phyloP scores from a whole-genome alignment of 352 stramenopile genomes.

The Globisporangium emineosum region DNA sequence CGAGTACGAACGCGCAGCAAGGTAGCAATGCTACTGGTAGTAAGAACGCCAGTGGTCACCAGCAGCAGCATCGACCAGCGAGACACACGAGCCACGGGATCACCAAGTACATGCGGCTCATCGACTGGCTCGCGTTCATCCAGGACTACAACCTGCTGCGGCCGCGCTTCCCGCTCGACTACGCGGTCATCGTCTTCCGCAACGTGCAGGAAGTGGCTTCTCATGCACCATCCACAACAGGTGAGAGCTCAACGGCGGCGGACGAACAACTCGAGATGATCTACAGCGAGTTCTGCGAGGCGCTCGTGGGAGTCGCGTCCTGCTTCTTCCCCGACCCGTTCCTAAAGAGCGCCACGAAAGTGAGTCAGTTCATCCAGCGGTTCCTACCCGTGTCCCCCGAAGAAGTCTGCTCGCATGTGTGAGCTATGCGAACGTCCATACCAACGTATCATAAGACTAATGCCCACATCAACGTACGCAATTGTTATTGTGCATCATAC shows the following conservation, averaged over 20 bases:
- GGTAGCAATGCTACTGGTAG: not conserved
- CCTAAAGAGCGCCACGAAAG: constrained; percentile 41
- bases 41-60: too few species aligned
- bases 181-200: constrained; percentile 54
- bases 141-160: constrained; percentile 67
- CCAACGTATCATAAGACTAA: too few species aligned
- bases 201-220: constrained; percentile 54
- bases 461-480: too few species aligned
- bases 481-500: too few species aligned
- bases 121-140: constrained; percentile 69
- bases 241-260: constrained; percentile 16
- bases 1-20: not conserved
- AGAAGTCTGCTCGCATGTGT: constrained; percentile 40
- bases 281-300: constrained; percentile 73
- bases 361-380: constrained; percentile 69
- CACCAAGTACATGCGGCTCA: constrained; percentile 62
- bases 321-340: constrained; percentile 71
- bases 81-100: constrained; percentile 30
- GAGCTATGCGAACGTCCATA: too few species aligned
- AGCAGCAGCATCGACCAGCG: not conserved
- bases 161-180: constrained; percentile 54
- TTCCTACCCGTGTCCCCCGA: constrained; percentile 64
- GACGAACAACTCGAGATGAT: constrained; percentile 54
- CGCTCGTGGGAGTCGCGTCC: constrained; percentile 46
- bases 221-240: not conserved